phyloP scores from a whole-genome alignment of 768 basidiomycete genomes.

The Kwoniella sp. region DNA sequence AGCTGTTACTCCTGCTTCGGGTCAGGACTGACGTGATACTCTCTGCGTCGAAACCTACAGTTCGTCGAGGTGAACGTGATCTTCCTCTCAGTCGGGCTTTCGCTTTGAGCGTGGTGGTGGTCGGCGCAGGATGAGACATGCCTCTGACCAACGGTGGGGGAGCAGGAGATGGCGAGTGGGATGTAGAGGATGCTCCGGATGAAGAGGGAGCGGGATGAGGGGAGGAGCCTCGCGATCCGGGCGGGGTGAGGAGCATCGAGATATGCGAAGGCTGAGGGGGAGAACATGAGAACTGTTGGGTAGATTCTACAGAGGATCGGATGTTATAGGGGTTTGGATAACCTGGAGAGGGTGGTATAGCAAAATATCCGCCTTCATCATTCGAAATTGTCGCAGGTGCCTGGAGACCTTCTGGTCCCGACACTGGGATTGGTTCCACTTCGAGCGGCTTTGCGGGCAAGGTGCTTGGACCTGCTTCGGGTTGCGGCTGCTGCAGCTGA shows the following conservation, averaged over 20 bases:
- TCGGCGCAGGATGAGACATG: slow-evolving; percentile 11
- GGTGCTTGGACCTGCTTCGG: slow-evolving; percentile 18
- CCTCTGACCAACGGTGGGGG: slow-evolving; percentile 9
- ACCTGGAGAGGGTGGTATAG: slow-evolving; percentile 9
- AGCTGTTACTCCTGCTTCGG: slow-evolving; percentile 19
- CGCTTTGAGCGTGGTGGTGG: slow-evolving; percentile 4
- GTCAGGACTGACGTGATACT: slow-evolving; percentile 31
- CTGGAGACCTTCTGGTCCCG: slow-evolving; percentile 17
- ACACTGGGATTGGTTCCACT: slow-evolving; percentile 11
- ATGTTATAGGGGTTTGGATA: slow-evolving; percentile 14
- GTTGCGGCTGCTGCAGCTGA: background rate
- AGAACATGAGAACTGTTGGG: slow-evolving; percentile 27
- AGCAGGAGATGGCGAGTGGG: slow-evolving; percentile 1
- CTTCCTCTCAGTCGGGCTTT: slow-evolving; percentile 30
- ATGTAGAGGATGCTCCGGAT: background rate
- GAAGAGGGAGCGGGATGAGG: slow-evolving; percentile 18
- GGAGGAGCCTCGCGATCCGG: slow-evolving; percentile 33
- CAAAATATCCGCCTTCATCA: slow-evolving; percentile 1
- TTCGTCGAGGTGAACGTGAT: slow-evolving; percentile 36
- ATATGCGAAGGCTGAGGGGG: slow-evolving; percentile 39
- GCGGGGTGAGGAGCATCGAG: slow-evolving; percentile 43
- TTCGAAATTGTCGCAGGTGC: slow-evolving; percentile 10
- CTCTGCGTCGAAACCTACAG: slow-evolving; percentile 38
- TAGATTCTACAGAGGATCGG: background rate
- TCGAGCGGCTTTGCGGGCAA: background rate